These are phyloP conservation scores for Inonotus obliquus DNA, from an alignment of 1,284 basidiomycete species.

Conservation along the genomic window DNA sequence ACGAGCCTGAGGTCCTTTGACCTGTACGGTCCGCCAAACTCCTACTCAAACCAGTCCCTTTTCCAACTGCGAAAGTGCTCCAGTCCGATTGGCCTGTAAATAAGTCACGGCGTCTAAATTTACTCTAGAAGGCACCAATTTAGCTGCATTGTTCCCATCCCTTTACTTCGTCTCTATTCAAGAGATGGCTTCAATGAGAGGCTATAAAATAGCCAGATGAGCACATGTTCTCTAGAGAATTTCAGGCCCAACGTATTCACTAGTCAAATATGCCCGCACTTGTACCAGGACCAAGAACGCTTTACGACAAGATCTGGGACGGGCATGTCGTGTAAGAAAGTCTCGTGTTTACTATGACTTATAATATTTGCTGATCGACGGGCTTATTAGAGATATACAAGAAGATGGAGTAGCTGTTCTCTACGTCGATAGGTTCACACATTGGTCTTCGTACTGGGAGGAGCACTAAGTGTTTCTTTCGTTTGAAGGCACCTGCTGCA, in stretches of 20 bases:
- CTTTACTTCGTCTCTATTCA: not conserved
- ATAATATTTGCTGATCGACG: not conserved
- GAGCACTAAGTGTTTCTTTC: not conserved
- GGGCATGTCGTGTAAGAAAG: slow-evolving; percentile 82
- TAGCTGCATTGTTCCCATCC: not conserved
- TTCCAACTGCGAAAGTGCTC: not conserved
- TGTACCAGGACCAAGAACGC: slow-evolving; percentile 63
- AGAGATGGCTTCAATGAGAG: not conserved
- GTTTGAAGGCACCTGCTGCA: slow-evolving; percentile 82
- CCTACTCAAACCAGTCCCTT: not conserved
- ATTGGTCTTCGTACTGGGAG: not conserved
- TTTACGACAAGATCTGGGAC: slow-evolving; percentile 96
- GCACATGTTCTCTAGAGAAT: not conserved
- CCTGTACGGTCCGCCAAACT: too few species aligned
- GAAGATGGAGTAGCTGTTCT: slow-evolving; percentile 84
- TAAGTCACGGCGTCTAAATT: not conserved
- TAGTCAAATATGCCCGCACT: slow-evolving; percentile 32
- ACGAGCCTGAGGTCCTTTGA: too few species aligned
- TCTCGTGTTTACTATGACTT: not conserved
- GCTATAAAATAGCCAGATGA: not conserved
- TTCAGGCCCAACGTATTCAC: not conserved
- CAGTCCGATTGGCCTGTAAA: not conserved
- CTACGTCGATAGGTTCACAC: slow-evolving; percentile 82
- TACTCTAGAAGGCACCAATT: not conserved
- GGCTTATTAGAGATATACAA: slow-evolving; percentile 52